Percentiles rank a stretch among this genome's conserved stretches.
phyloP scores from a whole-genome alignment of 176 grass and related monocot species.

The Bothriochloa decipiens region DNA sequence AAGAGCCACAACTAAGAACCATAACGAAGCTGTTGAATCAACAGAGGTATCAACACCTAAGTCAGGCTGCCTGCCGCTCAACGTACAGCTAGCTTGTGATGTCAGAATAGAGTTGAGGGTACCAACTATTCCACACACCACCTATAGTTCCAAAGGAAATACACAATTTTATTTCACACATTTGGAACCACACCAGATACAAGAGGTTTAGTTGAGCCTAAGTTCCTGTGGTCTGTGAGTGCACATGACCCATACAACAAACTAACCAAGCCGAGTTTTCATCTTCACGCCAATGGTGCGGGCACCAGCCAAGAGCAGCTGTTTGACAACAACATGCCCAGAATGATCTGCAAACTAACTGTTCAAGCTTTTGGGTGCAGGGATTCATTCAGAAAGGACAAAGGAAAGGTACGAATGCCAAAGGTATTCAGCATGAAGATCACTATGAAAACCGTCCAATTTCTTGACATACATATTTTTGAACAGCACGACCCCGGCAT shows the following conservation, averaged over 20 bases:
- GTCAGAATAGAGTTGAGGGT: neutral
- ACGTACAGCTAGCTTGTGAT: neutral
- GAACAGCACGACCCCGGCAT: neutral
- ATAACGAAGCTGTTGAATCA: neutral
- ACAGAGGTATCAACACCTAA: neutral
- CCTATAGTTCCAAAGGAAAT: neutral
- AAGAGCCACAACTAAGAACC: neutral
- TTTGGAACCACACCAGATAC: neutral
- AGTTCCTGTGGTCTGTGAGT: conserved; percentile 3
- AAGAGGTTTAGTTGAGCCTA: neutral
- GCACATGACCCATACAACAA: neutral
- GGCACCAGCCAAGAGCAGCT: neutral
- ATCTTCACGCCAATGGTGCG: neutral
- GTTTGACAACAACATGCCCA: neutral
- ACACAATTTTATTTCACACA: neutral
- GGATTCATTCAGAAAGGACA: neutral
- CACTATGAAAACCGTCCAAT: neutral
- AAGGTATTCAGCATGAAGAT: neutral
- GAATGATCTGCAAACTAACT: neutral
- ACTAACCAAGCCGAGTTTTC: neutral
- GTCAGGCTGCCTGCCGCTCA: neutral
- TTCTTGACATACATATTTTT: neutral
- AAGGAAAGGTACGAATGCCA: neutral
- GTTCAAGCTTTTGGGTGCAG: neutral
- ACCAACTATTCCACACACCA: neutral